These are phyloP conservation scores for Dictyostelium intermedium DNA, from an alignment of 78 protist genomes.

Conservation along the genomic window DNA sequence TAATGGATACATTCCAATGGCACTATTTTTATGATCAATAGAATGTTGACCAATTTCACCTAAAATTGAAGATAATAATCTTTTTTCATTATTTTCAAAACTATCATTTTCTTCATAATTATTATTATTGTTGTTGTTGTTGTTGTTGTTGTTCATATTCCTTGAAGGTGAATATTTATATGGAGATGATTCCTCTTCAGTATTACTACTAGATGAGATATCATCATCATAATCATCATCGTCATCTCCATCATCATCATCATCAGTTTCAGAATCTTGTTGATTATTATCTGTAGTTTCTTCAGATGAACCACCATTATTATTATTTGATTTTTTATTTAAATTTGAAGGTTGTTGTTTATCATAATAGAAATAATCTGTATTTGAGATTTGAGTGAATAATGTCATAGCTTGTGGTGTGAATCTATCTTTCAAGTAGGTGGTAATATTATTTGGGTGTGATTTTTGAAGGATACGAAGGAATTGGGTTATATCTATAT, in stretches of 20 bases:
- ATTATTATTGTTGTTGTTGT: neutral
- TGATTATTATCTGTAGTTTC: constrained; percentile 9
- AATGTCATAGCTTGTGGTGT: constrained; percentile 24
- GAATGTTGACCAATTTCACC: neutral
- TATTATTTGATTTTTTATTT: neutral
- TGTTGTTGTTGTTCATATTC: neutral
- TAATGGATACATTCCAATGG: constrained; percentile 24
- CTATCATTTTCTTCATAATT: neutral
- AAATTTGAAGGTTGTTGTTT: neutral
- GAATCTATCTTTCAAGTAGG: constrained; percentile 21
- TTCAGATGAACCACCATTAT: neutral
- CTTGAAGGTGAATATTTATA: neutral
- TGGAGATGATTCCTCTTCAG: constrained; percentile 9
- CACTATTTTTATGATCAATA: neutral
- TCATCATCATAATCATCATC: neutral
- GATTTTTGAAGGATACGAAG: constrained; percentile 52
- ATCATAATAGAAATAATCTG: constrained; percentile 43
- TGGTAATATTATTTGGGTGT: constrained; percentile 13
- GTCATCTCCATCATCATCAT: neutral
- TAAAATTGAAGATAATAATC: neutral
- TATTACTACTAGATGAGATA: neutral
- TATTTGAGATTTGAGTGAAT: neutral
- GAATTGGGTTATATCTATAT: constrained; percentile 63
- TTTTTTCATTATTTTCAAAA: constrained; percentile 13
- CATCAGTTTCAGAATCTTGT: constrained; percentile 9